Base-by-base conservation (phyloP, 106 monocot genomes). In the Chionographis japonica region DNA sequence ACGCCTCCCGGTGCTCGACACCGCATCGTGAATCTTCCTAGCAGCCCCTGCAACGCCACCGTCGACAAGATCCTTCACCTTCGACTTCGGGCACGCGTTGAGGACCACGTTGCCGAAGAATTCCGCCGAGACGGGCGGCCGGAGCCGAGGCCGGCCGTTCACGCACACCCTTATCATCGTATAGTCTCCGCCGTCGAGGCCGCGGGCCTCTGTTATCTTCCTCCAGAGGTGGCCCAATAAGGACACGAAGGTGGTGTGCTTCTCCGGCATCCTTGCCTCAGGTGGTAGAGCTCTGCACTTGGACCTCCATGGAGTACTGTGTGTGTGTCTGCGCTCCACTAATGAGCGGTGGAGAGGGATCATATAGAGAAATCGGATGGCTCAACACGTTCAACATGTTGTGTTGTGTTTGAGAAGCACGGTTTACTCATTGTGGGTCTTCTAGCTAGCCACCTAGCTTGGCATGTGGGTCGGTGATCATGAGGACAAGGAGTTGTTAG, bases 31-130 rank as follows among this genome's bases (percentile, higher is more conserved):
- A 19, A 86, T 68, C 5, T 73, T 64, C 19, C 12, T 46, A 8
- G 72, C 79, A 5, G 75, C 78, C 2, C 17, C 15, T 4, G 16
- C 43, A 10, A 62, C 60, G 3, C 65, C 39, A 4, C 54, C 43
- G 2, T 15, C 43, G 2, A 65, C 46, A 8, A 85, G 74, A 37
- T 78, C 82, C 15, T 37, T 54, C 3, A 55, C 82, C 2, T 9
- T 49, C 0, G 75, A 39, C 8, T 40, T 42, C 0, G 86, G 86
- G 65, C 73, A 76, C 4, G 83, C 86, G 68, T 73, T 70, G 3
- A 90, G 75, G 4, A 90, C 90, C 66, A 90, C 14, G 81, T 90
- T 90, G 39, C 90, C 90, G 54, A 86, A 80, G 66, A 74, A 86
- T 39, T 78, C 80, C 4, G 36, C 41, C 0, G 90, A 78, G 4